A percentile compares a stretch with the other conserved stretches of the same genome.
Evolutionary conservation across 768 basidiomycete genomes (phyloP).

Genomic region (Boletus sp.): DNA sequence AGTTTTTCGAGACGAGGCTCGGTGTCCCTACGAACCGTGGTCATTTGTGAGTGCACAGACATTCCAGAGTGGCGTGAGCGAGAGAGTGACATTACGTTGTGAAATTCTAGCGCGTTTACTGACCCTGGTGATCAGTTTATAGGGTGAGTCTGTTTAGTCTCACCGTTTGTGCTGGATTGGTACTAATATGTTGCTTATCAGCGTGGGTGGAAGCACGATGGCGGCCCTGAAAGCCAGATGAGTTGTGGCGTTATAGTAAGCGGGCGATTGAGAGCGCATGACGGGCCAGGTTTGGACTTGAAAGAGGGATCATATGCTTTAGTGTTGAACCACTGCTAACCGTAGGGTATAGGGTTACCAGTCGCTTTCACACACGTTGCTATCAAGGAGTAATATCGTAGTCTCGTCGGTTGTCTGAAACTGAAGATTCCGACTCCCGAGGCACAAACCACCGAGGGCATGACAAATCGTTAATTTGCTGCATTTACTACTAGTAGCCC

Average conservation of each 20-base stretch:
- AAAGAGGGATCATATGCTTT: too few relatives aligned
- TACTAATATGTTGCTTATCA: background rate
- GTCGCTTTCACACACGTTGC: too few relatives aligned
- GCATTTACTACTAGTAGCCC: too few relatives aligned
- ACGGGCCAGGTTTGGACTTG: too few relatives aligned
- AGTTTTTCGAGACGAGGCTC: slow-evolving; percentile 52
- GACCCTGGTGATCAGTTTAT: slow-evolving; percentile 7
- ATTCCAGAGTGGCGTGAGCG: background rate
- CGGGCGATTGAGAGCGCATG: too few relatives aligned
- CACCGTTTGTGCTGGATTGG: background rate
- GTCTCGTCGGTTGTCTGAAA: too few relatives aligned
- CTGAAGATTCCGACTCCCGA: too few relatives aligned
- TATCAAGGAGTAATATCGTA: too few relatives aligned
- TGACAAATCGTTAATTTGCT: too few relatives aligned
- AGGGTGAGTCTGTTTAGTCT: background rate
- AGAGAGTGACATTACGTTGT: background rate
- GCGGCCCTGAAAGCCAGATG: background rate
- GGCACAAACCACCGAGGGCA: too few relatives aligned
- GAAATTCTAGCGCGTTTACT: background rate
- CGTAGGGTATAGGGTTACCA: too few relatives aligned
- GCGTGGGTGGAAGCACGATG: slow-evolving; percentile 1
- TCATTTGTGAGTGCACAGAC: slow-evolving; percentile 45
- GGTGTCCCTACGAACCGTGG: slow-evolving; percentile 49
- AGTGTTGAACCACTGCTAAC: too few relatives aligned
- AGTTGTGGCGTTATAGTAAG: background rate